Evolutionary conservation across 164 flowering plant genomes (phyloP).

Genomic region (Cinnamomum chago): DNA sequence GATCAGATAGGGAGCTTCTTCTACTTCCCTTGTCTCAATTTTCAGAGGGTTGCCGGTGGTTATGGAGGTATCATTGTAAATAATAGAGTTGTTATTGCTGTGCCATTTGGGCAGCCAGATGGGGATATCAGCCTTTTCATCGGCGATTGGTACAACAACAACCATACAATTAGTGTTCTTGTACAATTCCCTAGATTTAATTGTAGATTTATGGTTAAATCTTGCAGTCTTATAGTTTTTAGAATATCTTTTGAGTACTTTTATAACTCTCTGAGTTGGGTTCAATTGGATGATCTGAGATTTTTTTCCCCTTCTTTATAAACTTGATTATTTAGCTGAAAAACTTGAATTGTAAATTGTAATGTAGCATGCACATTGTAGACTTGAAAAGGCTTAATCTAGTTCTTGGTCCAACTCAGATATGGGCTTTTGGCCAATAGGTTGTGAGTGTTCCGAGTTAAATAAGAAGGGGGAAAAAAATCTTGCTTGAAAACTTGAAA

Average conservation of each 20-base stretch:
- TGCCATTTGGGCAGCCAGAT: constrained; percentile 76
- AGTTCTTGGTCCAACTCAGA: background rate
- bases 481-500: too few relatives aligned
- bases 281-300: background rate
- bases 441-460: background rate
- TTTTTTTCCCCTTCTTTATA: background rate
- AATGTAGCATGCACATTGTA: background rate
- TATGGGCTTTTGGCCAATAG: background rate
- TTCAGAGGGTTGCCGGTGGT: constrained; percentile 93
- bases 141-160: constrained; percentile 88
- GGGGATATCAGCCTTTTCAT: constrained; percentile 74
- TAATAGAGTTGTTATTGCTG: constrained; percentile 56
- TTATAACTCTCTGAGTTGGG: background rate
- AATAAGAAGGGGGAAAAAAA: background rate
- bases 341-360: background rate
- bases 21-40: constrained; percentile 83
- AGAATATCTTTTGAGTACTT: background rate
- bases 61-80: constrained; percentile 77
- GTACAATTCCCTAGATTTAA: background rate
- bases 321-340: background rate
- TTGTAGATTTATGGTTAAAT: too few relatives aligned
- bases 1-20: constrained; percentile 97
- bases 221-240: background rate
- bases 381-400: background rate
- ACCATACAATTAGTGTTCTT: constrained; percentile 68